These are phyloP conservation scores for Cunninghamia lanceolata DNA, from an alignment of 75 land plant genomes.

Conservation along the genomic window DNA sequence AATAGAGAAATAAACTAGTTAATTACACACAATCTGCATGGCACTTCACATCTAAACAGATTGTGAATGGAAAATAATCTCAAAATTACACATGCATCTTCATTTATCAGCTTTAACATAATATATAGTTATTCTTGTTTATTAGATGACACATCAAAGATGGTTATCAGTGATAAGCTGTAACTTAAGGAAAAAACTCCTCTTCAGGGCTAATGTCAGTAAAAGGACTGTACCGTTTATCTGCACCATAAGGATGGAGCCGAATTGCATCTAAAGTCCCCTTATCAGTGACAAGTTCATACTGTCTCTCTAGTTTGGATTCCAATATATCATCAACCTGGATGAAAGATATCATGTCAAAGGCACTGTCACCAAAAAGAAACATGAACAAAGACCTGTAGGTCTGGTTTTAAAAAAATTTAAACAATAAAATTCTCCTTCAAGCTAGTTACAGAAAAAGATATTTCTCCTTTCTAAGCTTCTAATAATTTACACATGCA, in stretches of 20 bases:
- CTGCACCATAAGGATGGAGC: conserved; percentile 93
- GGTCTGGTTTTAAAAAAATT: neutral
- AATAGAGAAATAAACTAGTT: neutral
- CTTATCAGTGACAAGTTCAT: conserved; percentile 85
- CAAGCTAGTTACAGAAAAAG: neutral
- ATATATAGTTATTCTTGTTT: neutral
- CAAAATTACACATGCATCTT: neutral
- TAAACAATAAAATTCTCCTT: neutral
- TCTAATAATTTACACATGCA: neutral
- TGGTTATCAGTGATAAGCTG: neutral
- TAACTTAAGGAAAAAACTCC: no score
- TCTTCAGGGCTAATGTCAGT: neutral
- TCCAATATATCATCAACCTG: conserved; percentile 97
- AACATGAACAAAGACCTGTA: neutral
- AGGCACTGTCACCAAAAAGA: neutral
- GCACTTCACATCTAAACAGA: neutral
- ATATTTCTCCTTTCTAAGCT: neutral
- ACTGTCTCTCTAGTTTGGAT: conserved; percentile 65
- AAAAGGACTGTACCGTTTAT: conserved; percentile 55
- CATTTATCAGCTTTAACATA: neutral
- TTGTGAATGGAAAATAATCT: neutral
- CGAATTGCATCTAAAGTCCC: conserved; percentile 98
- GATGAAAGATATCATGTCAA: conserved; percentile 10
- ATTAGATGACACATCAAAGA: neutral
- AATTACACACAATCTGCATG: neutral